Evolutionary conservation across 345 rosid species (phyloP).

Genomic region (Eucalyptus globulus): DNA sequence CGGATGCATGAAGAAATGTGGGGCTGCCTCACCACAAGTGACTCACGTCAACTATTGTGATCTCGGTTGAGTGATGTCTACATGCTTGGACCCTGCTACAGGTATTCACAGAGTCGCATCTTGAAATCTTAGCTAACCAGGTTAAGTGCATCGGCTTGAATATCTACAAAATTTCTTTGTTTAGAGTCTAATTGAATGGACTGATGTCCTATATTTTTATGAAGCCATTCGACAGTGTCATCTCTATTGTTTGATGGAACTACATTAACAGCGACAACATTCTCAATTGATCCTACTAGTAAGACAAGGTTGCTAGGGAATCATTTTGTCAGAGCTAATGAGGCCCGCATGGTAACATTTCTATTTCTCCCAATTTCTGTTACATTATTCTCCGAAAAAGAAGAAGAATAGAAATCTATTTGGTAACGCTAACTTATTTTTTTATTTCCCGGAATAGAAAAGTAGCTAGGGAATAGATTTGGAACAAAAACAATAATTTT

Average conservation of each 20-base stretch:
- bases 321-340: not conserved
- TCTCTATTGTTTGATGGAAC: not conserved
- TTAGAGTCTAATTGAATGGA: not conserved
- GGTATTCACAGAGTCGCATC: not conserved
- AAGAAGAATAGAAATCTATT: fast-evolving
- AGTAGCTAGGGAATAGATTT: fast-evolving
- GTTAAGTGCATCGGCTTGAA: not conserved
- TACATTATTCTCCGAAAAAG: fast-evolving
- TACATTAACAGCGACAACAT: not conserved
- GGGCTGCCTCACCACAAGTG: not conserved
- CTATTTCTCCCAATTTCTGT: fast-evolving
- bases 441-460: fast-evolving
- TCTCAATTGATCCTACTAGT: not conserved
- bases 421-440: too few species aligned
- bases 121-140: not conserved
- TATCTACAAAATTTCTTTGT: not conserved
- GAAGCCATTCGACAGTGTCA: not conserved
- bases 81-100: not conserved
- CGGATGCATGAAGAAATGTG: not conserved
- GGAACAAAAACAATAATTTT: fast-evolving
- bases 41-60: not conserved
- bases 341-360: too few species aligned
- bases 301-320: not conserved
- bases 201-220: not conserved
- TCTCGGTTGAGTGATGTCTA: not conserved